Conservation (phyloP, 1,139 yeast species). For the Hansenula lynferdii region DNA sequence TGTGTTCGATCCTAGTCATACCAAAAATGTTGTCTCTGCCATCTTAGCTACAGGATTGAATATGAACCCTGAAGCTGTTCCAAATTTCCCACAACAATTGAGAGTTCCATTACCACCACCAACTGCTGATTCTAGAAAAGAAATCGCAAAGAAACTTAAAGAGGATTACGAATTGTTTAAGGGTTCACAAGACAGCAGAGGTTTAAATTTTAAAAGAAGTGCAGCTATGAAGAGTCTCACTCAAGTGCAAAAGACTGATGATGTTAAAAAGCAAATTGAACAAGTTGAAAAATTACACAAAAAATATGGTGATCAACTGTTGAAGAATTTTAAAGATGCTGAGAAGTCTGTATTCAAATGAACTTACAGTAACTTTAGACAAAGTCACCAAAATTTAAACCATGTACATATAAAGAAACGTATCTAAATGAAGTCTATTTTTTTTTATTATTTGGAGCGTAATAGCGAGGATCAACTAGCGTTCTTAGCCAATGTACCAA, state of each 20-base stretch:
- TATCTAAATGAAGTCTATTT: neutral
- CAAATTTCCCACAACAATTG: conserved; percentile 66
- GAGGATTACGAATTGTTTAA: conserved; percentile 59
- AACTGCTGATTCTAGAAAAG: conserved; percentile 63
- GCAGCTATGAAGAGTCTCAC: conserved; percentile 46
- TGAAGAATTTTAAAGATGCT: conserved; percentile 52
- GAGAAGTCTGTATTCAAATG: conserved; percentile 40
- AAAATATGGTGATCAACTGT: conserved; percentile 52
- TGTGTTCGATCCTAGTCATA: conserved; percentile 75
- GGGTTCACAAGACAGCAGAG: conserved; percentile 45
- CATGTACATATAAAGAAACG: too few relatives aligned
- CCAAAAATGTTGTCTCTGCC: conserved; percentile 63
- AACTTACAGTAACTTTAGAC: neutral
- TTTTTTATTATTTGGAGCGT: too few relatives aligned
- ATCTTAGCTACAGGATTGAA: conserved; percentile 66
- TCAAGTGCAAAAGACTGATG: conserved; percentile 48
- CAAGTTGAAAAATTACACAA: conserved; percentile 70
- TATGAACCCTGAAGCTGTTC: conserved; percentile 74
- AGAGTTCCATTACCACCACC: conserved; percentile 74
- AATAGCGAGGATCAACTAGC: conserved; percentile 19
- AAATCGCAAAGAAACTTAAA: conserved; percentile 55
- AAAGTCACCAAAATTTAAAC: neutral
- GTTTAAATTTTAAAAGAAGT: conserved; percentile 60
- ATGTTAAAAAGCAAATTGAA: conserved; percentile 44
- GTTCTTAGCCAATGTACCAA: conserved; percentile 42